These are phyloP conservation scores for Bretschneidera sinensis DNA, from an alignment of 345 rosid species.

Conservation along the genomic window DNA sequence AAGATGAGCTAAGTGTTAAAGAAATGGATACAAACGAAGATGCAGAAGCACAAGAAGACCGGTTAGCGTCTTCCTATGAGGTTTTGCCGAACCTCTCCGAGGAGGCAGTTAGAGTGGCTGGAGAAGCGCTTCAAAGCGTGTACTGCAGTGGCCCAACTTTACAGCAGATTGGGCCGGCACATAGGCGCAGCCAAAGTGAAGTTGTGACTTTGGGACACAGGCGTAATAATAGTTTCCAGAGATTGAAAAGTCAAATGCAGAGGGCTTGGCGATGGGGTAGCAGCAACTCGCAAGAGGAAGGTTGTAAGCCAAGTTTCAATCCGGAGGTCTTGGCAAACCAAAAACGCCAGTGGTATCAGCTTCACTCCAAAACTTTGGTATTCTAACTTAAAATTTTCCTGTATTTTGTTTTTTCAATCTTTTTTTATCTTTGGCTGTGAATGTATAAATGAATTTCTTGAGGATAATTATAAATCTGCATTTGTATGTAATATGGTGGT, in stretches of 20 bases:
- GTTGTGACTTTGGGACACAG: constrained; percentile 11
- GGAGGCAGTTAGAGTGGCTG: constrained; percentile 45
- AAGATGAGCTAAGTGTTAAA: constrained; percentile 29
- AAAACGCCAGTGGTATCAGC: constrained; percentile 97
- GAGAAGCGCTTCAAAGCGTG: constrained; percentile 34
- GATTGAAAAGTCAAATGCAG: constrained; percentile 68
- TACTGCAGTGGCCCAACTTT: constrained; percentile 15
- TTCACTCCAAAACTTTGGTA: constrained; percentile 80
- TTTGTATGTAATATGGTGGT: not conserved
- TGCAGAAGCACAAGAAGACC: constrained; percentile 42
- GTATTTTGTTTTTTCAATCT: constrained; percentile 11
- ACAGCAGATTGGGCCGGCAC: constrained; percentile 10
- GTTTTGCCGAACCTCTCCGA: constrained; percentile 31
- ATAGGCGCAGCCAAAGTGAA: constrained; percentile 24
- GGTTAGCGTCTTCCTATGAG: constrained; percentile 24
- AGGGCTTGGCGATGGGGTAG: constrained; percentile 86
- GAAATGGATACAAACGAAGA: constrained; percentile 50
- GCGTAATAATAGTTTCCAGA: constrained; percentile 49
- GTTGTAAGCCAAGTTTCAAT: constrained; percentile 50
- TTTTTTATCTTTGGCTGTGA: not conserved
- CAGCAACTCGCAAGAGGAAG: constrained; percentile 43
- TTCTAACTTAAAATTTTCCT: constrained; percentile 9
- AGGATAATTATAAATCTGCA: not conserved
- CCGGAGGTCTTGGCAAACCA: constrained; percentile 95
- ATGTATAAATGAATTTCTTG: not conserved